A percentile compares a stretch with the other conserved stretches of the same genome.
Evolutionary conservation across 192 early-diverging fungal genomes (phyloP).

Genomic region (Podila horticola): DNA sequence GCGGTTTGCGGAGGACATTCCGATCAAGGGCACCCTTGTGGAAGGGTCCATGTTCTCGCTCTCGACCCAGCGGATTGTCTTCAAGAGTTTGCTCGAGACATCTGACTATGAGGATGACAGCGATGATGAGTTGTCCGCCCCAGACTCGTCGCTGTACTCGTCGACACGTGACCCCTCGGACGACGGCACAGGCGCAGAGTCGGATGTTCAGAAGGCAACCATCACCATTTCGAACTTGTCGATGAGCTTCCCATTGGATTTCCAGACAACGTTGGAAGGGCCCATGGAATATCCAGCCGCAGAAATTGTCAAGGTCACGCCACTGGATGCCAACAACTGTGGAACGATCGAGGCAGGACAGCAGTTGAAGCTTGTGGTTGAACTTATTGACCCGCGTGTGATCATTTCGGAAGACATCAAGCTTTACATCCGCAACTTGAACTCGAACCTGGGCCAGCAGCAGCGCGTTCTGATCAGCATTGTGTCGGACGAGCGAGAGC

Average conservation of each 20-base stretch:
- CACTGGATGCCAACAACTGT: conserved; percentile 65
- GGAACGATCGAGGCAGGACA: conserved; percentile 70
- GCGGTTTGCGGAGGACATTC: conserved; percentile 69
- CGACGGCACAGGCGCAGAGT: conserved; percentile 5
- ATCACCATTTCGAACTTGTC: conserved; percentile 76
- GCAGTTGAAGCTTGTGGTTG: conserved; percentile 64
- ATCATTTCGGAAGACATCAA: conserved; percentile 83
- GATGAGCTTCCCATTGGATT: conserved; percentile 66
- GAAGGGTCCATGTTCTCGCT: conserved; percentile 78
- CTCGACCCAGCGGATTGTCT: conserved; percentile 75
- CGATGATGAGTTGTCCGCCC: conserved; percentile 42
- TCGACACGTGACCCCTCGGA: conserved; percentile 15
- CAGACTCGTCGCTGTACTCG: conserved; percentile 13
- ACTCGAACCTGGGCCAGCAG: conserved; percentile 67
- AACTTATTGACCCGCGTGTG: conserved; percentile 68
- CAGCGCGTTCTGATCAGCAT: conserved; percentile 73
- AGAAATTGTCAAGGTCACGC: conserved; percentile 68
- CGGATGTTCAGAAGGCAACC: conserved; percentile 52
- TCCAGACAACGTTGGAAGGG: conserved; percentile 76
- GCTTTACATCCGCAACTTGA: conserved; percentile 73
- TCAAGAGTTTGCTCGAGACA: conserved; percentile 64
- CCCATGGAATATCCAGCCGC: conserved; percentile 77
- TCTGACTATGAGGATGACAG: conserved; percentile 65
- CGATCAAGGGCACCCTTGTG: conserved; percentile 69
- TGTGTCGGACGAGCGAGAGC: conserved; percentile 55